phyloP scores from a whole-genome alignment of 192 early-diverging fungal genomes.

The Coemansia sp. region DNA sequence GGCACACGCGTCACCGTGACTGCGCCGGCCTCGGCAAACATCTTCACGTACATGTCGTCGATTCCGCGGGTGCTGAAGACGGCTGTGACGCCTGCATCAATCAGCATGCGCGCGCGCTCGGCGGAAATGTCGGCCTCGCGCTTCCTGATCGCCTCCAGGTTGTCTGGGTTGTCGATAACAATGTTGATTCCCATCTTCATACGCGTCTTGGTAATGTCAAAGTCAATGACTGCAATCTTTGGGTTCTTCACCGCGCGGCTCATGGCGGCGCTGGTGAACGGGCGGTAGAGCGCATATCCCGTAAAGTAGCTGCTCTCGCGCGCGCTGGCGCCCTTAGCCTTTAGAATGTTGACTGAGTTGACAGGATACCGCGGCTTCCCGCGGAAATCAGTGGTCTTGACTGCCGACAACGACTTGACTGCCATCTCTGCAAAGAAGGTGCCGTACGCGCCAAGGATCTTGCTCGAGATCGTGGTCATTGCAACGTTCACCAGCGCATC shows the following conservation, averaged over 20 bases:
- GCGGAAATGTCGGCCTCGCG: constrained; percentile 96
- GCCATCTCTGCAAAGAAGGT: constrained; percentile 96
- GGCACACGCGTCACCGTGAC: constrained; percentile 95
- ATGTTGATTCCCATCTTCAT: constrained; percentile 99
- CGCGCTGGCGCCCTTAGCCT: constrained; percentile 93
- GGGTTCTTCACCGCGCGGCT: constrained; percentile 83
- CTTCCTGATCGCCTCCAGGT: constrained; percentile 92
- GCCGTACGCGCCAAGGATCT: constrained; percentile 97
- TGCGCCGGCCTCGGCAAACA: constrained; percentile 97
- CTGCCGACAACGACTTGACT: constrained; percentile 90
- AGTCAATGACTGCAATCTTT: constrained; percentile 97
- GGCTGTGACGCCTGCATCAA: constrained; percentile 94
- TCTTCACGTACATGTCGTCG: constrained; percentile 97
- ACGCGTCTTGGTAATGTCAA: constrained; percentile 97
- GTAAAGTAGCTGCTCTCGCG: constrained; percentile 85
- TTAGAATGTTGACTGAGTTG: constrained; percentile 96
- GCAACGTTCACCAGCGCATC: constrained; percentile 95
- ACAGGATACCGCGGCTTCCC: constrained; percentile 94
- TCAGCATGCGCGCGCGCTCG: constrained; percentile 94
- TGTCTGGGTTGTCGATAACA: constrained; percentile 96
- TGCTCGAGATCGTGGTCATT: constrained; percentile 97
- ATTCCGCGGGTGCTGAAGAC: constrained; percentile 98
- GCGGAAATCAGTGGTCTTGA: constrained; percentile 81
- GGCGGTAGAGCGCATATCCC: constrained; percentile 98
- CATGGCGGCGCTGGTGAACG: constrained; percentile 96